These are phyloP conservation scores for Daedalea quercina DNA, from an alignment of 768 basidiomycete genomes.

Conservation along the genomic window DNA sequence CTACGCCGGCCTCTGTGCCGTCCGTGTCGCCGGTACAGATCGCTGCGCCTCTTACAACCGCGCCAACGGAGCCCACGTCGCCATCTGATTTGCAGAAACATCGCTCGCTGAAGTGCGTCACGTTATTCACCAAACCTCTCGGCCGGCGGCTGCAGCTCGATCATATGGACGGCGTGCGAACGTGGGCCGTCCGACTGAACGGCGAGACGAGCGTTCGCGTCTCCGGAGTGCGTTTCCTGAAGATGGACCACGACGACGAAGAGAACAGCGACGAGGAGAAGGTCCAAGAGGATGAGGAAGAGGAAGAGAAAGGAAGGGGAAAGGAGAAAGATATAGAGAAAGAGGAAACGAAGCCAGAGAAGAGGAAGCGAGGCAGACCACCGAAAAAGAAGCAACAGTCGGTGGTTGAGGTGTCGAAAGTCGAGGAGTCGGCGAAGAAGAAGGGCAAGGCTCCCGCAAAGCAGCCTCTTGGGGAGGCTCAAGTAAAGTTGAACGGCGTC, in stretches of 20 bases:
- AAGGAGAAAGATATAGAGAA: slow-evolving; percentile 22
- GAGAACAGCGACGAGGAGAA: slow-evolving; percentile 27
- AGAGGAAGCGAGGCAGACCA: slow-evolving; percentile 14
- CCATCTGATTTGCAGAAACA: slow-evolving; percentile 7
- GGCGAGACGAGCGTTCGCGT: slow-evolving; percentile 54
- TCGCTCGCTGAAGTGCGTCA: slow-evolving; percentile 39
- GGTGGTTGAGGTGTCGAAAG: neutral
- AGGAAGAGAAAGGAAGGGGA: slow-evolving; percentile 8
- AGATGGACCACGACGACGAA: slow-evolving; percentile 48
- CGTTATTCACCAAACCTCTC: slow-evolving; percentile 49
- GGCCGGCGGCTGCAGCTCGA: slow-evolving; percentile 56
- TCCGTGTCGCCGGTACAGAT: neutral
- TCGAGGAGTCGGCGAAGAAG: slow-evolving; percentile 11
- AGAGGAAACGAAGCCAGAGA: slow-evolving; percentile 12
- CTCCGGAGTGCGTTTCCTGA: slow-evolving; percentile 43
- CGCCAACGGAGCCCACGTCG: slow-evolving; percentile 11
- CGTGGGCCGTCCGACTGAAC: slow-evolving; percentile 62
- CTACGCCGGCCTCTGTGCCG: too few species aligned
- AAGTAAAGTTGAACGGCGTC: slow-evolving; percentile 59
- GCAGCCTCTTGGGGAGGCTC: slow-evolving; percentile 36
- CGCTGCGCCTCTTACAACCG: slow-evolving; percentile 8
- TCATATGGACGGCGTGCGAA: slow-evolving; percentile 63
- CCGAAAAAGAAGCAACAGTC: slow-evolving; percentile 14
- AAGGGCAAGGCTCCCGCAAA: slow-evolving; percentile 17
- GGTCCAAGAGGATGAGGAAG: slow-evolving; percentile 17